Conservation (phyloP, 768 basidiomycete species). For the Leucocoprinus sp. region DNA sequence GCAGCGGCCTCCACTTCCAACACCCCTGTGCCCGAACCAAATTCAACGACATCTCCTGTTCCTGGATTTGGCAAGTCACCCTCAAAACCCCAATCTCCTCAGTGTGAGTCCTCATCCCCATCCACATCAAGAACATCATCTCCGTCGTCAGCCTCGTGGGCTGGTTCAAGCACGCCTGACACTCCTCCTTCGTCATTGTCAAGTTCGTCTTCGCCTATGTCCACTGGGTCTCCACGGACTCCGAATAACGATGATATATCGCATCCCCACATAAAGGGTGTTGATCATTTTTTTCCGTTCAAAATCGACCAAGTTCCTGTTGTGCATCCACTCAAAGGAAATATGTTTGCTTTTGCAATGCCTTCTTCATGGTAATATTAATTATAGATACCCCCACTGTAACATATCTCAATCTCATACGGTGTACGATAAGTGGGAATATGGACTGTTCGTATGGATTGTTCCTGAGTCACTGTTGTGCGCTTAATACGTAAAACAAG, state of each 20-base stretch:
- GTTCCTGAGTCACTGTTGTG: too few species aligned
- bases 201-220: conserved; percentile 47
- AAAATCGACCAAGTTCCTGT: conserved; percentile 24
- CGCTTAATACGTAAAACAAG: too few species aligned
- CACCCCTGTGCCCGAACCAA: conserved; percentile 34
- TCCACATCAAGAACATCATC: conserved; percentile 24
- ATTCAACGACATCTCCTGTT: conserved; percentile 37
- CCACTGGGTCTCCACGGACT: conserved; percentile 54
- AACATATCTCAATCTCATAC: too few species aligned
- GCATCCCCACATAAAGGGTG: conserved; percentile 39
- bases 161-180: conserved; percentile 30
- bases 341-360: conserved; percentile 59
- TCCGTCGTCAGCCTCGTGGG: conserved; percentile 17
- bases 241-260: conserved; percentile 45
- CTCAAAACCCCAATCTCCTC: conserved; percentile 19
- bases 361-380: conserved; percentile 50
- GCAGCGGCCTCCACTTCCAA: conserved; percentile 31
- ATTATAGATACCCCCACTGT: conserved; percentile 9
- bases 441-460: too few species aligned
- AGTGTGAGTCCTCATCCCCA: conserved; percentile 17
- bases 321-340: conserved; percentile 41
- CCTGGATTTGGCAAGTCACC: conserved; percentile 34
- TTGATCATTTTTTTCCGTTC: conserved; percentile 33
- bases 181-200: conserved; percentile 50
- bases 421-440: too few species aligned